Conservation (phyloP, 2,329 filamentous ascomycete genomes). For the Canariomyces notabilis region DNA sequence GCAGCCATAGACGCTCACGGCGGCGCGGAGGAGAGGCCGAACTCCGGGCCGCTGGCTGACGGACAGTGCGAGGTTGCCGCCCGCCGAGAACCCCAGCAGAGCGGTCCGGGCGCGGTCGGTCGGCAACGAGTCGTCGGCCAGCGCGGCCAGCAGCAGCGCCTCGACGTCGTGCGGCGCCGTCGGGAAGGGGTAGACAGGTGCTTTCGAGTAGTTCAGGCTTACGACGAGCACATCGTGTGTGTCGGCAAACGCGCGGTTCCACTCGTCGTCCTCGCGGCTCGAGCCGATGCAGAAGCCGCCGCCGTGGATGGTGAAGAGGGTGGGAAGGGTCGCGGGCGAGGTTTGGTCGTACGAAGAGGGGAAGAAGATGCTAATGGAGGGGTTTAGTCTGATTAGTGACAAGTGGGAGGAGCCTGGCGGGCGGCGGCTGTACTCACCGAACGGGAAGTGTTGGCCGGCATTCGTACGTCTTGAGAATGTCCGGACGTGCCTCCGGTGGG, state of each 20-base stretch:
- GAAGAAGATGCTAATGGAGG: slow-evolving; percentile 35
- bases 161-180: slow-evolving; percentile 40
- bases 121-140: slow-evolving; percentile 41
- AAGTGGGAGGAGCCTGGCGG: background rate
- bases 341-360: slow-evolving; percentile 33
- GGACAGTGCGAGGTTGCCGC: slow-evolving; percentile 43
- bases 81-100: slow-evolving; percentile 48
- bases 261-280: slow-evolving; percentile 41
- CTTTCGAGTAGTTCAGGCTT: slow-evolving; percentile 45
- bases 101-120: slow-evolving; percentile 39
- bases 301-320: slow-evolving; percentile 48
- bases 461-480: slow-evolving; percentile 33
- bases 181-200: slow-evolving; percentile 44
- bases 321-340: slow-evolving; percentile 31
- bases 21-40: slow-evolving; percentile 27
- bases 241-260: slow-evolving; percentile 41
- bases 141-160: slow-evolving; percentile 38
- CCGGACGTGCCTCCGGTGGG: slow-evolving; percentile 26
- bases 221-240: slow-evolving; percentile 39
- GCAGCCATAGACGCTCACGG: slow-evolving; percentile 40
- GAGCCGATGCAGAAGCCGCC: slow-evolving; percentile 45
- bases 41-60: slow-evolving; percentile 37
- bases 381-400: background rate
- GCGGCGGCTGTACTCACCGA: slow-evolving; percentile 26
- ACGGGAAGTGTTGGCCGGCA: slow-evolving; percentile 31